Percentiles rank a stretch among this genome's conserved stretches.
These are phyloP conservation scores for Hyparrhenia diplandra DNA, from an alignment of 176 grass and related monocot species.

Conservation along the genomic window DNA sequence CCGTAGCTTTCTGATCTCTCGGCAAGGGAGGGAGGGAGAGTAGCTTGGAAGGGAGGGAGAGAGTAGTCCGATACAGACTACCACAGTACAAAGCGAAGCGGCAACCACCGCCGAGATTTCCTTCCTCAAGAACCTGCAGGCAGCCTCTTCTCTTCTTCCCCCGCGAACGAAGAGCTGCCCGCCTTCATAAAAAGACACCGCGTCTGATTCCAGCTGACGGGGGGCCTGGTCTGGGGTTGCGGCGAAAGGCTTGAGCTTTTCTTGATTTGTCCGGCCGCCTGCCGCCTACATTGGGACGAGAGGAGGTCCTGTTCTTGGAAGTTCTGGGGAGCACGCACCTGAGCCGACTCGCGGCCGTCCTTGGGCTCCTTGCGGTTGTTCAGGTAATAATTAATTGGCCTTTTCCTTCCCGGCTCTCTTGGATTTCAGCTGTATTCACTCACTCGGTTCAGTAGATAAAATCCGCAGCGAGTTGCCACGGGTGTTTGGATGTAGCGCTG, in stretches of 20 bases:
- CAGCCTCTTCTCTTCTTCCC: not conserved
- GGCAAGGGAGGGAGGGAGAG: not conserved
- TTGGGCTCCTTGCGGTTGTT: not conserved
- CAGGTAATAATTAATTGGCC: conserved; percentile 34
- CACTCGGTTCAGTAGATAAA: not conserved
- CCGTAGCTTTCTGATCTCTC: conserved; percentile 21
- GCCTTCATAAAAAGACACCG: not conserved
- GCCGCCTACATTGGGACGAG: conserved; percentile 11
- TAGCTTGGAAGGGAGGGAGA: conserved; percentile 36
- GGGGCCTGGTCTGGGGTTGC: not conserved
- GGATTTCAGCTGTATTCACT: not conserved
- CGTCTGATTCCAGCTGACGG: not conserved
- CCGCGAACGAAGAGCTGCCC: not conserved
- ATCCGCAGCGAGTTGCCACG: not conserved
- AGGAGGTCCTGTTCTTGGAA: conserved; percentile 8
- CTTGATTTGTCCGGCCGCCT: conserved; percentile 11
- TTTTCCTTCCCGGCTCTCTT: not conserved
- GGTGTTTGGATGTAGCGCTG: not conserved
- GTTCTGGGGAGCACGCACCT: not conserved
- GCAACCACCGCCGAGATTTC: conserved; percentile 26
- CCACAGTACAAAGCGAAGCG: conserved; percentile 18
- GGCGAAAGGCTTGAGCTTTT: conserved; percentile 32
- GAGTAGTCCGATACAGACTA: too few species aligned
- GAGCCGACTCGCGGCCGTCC: not conserved
- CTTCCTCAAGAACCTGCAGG: conserved; percentile 26